phyloP scores from a whole-genome alignment of 1,139 yeast species.

The Pichia sp. region DNA sequence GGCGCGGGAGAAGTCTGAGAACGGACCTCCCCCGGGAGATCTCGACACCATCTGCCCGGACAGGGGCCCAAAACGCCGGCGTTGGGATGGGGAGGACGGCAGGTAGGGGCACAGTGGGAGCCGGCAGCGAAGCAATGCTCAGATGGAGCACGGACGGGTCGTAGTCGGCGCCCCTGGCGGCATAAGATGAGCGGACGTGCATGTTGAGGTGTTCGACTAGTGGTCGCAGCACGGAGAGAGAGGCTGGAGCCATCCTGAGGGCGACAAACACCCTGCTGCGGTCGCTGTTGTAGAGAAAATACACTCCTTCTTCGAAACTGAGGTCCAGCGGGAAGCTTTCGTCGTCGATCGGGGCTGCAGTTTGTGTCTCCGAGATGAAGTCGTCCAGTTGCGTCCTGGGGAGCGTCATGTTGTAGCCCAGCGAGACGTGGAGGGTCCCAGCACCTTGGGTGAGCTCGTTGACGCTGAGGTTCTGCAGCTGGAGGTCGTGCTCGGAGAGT shows the following conservation, averaged over 20 bases:
- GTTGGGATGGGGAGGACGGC: background rate
- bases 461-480: background rate
- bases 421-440: background rate
- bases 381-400: background rate
- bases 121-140: background rate
- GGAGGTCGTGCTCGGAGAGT: background rate
- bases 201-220: background rate
- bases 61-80: background rate
- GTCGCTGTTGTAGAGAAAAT: background rate
- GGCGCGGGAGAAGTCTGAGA: background rate
- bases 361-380: background rate
- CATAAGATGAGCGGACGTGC: background rate
- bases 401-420: background rate
- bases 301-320: background rate
- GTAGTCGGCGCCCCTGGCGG: background rate
- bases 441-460: background rate
- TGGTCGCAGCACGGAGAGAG: background rate
- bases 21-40: constrained; percentile 4
- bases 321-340: background rate
- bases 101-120: background rate
- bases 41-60: background rate
- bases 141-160: background rate
- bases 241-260: background rate
- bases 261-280: background rate
- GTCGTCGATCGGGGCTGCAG: background rate